Conservation (phyloP, 2,329 filamentous ascomycete genomes). For the Colletotrichum sublineola region DNA sequence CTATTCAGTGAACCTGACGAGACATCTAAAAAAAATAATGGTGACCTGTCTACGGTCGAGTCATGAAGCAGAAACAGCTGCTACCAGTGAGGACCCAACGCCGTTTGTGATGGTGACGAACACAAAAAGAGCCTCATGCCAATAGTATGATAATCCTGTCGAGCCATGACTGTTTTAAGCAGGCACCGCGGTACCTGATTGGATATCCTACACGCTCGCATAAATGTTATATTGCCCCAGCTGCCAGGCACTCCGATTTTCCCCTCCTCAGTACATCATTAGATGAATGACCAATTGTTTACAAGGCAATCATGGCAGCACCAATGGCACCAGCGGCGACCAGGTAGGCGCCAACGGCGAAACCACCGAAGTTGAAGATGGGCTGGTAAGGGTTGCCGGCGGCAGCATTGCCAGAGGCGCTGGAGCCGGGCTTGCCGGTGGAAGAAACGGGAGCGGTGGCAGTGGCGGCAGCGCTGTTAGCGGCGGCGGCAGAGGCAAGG, state of each 20-base stretch:
- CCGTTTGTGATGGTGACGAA: slow-evolving; percentile 35
- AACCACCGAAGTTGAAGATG: slow-evolving; percentile 60
- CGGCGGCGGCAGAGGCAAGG: slow-evolving; percentile 73
- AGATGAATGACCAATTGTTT: slow-evolving; percentile 47
- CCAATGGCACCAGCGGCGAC: slow-evolving; percentile 65
- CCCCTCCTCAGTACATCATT: slow-evolving; percentile 32
- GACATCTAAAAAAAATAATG: slow-evolving; percentile 28
- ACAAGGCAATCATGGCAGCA: slow-evolving; percentile 67
- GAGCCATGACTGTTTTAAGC: slow-evolving; percentile 38
- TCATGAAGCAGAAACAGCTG: slow-evolving; percentile 38
- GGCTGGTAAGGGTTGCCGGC: slow-evolving; percentile 54
- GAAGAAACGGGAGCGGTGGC: slow-evolving; percentile 57
- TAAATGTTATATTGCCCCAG: slow-evolving; percentile 13
- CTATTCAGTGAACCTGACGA: slow-evolving; percentile 31
- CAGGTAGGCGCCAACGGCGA: slow-evolving; percentile 65
- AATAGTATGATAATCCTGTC: slow-evolving; percentile 24
- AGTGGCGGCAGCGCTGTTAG: slow-evolving; percentile 61
- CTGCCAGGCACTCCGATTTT: slow-evolving; percentile 2
- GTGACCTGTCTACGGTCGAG: slow-evolving; percentile 23
- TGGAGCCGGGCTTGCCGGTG: slow-evolving; percentile 45
- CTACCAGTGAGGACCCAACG: slow-evolving; percentile 38
- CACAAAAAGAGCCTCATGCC: slow-evolving; percentile 39
- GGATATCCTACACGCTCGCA: slow-evolving; percentile 41
- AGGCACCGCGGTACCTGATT: slow-evolving; percentile 29
- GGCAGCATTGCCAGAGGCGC: slow-evolving; percentile 37